Evolutionary conservation across 2,329 filamentous ascomycete species (phyloP).

Genomic region (Botrytis squamosa): DNA sequence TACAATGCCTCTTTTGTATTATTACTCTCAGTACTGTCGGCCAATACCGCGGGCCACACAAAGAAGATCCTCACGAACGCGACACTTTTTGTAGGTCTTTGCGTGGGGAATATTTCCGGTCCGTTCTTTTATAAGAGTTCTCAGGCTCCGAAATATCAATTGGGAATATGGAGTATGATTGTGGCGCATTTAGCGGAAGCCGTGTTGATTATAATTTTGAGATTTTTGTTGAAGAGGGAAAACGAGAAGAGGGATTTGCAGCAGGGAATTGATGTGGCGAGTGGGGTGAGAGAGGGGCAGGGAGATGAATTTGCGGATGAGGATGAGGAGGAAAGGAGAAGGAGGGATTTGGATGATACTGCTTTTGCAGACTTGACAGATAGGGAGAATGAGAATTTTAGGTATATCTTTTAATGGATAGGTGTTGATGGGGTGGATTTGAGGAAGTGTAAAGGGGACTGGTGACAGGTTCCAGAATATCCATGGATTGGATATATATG

Average conservation of each 20-base stretch:
- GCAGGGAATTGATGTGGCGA: neutral
- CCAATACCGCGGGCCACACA: constrained; percentile 58
- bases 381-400: constrained; percentile 17
- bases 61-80: constrained; percentile 49
- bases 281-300: neutral
- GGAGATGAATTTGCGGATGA: neutral
- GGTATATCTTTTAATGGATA: constrained; percentile 8
- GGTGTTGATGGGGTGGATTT: neutral
- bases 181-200: constrained; percentile 8
- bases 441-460: neutral
- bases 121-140: constrained; percentile 27
- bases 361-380: constrained; percentile 20
- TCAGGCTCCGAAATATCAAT: constrained; percentile 2
- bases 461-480: neutral
- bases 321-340: constrained; percentile 12
- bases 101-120: constrained; percentile 52
- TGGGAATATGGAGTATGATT: constrained; percentile 15
- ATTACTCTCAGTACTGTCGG: constrained; percentile 47
- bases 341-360: constrained; percentile 9
- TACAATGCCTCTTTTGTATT: constrained; percentile 27
- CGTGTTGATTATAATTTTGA: neutral
- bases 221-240: neutral
- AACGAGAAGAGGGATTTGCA: constrained; percentile 1
- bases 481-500: neutral
- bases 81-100: constrained; percentile 47